Evolutionary conservation across 2,329 filamentous ascomycete species (phyloP), one percentile per base, ranked within the genome.

Genomic region (Akanthomyces uredinophilus): DNA sequence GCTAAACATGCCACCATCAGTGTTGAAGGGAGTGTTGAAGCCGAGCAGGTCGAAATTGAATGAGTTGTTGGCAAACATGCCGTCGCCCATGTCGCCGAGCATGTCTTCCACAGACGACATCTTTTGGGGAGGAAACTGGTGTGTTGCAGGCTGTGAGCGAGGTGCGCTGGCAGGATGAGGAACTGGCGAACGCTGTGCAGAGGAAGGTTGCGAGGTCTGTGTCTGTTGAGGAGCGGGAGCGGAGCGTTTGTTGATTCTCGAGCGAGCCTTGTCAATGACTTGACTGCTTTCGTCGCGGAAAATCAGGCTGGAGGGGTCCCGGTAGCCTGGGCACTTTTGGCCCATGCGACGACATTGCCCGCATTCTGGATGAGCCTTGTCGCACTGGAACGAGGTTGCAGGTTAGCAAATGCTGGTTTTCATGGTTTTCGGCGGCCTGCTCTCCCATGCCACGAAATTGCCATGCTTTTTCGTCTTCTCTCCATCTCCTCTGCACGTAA

Each of bases 201-300:
- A 52, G n/a, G 58, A 27, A 16, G 59, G 11, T n/a, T 54, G 51
- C 16, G 59, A 61, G 3, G 51, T 2, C 27, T 39, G 20, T 24
- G n/a, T 18, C 18, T 62, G 53, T 52, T 49, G 51, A 16, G 60
- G 37, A n/a, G 52, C 18, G 18, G 37, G 24, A 22, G 50, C 51
- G 29, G 61, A 27, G 7, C 51, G 55, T 29, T 63, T 63, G 55
- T 57, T 60, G 8, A 63, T 43, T 47, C 39, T 60, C 2, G 61
- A 63, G 32, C 55, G 49, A 50, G 56, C 61, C 56, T 59, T 63
- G 35, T 63, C 61, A 55, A 63, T 63, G 49, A 59, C 55, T 46
- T 63, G 61, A 22, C 61, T 63, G 61, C 61, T 63, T 58, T 63
- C 61, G 51, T 63, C 61, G 14, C 61, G 61, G 22, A 63, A 60